Conservation (phyloP, 805 yeast species). For the Wickerhamiella occidentalis region DNA sequence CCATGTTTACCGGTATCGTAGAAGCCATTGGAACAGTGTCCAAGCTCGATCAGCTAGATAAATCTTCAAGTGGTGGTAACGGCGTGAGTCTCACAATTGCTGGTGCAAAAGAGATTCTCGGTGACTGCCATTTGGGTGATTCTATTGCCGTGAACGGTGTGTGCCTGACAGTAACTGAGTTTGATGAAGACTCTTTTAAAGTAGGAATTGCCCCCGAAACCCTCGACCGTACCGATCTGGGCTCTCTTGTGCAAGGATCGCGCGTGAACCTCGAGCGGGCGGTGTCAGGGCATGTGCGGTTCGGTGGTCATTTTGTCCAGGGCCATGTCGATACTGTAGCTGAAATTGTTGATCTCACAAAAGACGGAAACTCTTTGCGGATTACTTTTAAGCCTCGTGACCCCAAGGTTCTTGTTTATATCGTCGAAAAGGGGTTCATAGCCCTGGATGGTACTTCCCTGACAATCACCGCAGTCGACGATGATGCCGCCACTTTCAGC, state of each 20-base stretch:
- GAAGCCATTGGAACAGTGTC: slow-evolving; percentile 62
- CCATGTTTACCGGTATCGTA: slow-evolving; percentile 90
- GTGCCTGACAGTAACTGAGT: slow-evolving; percentile 86
- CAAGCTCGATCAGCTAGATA: slow-evolving; percentile 38
- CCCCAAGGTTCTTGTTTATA: slow-evolving; percentile 44
- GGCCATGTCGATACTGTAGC: slow-evolving; percentile 95
- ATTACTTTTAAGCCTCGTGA: slow-evolving; percentile 67
- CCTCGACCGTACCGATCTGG: slow-evolving; percentile 65
- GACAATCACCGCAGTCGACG: slow-evolving; percentile 73
- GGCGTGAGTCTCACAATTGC: slow-evolving; percentile 62
- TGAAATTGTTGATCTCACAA: slow-evolving; percentile 36
- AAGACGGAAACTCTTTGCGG: slow-evolving; percentile 64
- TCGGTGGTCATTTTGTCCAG: slow-evolving; percentile 97
- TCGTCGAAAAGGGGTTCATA: slow-evolving; percentile 92
- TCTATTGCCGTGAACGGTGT: slow-evolving; percentile 81
- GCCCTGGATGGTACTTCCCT: slow-evolving; percentile 87
- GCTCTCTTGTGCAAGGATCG: slow-evolving; percentile 42
- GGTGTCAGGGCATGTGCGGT: slow-evolving; percentile 62
- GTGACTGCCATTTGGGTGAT: slow-evolving; percentile 86
- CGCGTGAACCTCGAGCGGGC: slow-evolving; percentile 89
- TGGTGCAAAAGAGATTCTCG: slow-evolving; percentile 49
- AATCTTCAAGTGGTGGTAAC: slow-evolving; percentile 46
- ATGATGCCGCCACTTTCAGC: slow-evolving; percentile 44
- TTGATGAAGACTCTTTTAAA: slow-evolving; percentile 48
- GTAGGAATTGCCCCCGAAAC: slow-evolving; percentile 94